These are phyloP conservation scores for Porcisia deanei DNA, from an alignment of 208 protist species.

Conservation along the genomic window DNA sequence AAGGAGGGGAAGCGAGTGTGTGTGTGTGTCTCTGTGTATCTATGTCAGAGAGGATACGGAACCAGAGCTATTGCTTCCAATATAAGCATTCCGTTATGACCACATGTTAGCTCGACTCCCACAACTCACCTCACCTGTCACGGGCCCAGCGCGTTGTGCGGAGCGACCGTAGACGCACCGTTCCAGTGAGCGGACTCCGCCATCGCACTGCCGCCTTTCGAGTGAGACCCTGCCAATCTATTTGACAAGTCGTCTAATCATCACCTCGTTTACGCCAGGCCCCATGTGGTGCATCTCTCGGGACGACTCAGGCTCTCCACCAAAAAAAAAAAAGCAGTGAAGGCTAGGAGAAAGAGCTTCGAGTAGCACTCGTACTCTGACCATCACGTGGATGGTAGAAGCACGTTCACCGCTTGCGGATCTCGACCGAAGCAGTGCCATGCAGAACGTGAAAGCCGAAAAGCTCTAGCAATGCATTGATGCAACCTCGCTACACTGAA, in stretches of 20 bases:
- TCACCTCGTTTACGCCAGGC: neutral
- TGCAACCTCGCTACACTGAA: no score
- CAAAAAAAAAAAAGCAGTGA: neutral
- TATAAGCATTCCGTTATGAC: neutral
- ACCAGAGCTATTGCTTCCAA: neutral
- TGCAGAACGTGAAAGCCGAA: no score
- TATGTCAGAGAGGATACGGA: neutral
- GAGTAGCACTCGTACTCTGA: neutral
- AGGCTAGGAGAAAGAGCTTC: neutral
- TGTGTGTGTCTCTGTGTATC: neutral
- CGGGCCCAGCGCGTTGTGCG: no score
- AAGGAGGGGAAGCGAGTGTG: neutral
- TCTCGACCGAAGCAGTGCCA: no score
- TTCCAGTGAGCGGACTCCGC: no score
- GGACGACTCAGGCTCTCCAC: neutral
- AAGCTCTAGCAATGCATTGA: no score
- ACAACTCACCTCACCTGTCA: neutral
- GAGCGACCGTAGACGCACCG: no score
- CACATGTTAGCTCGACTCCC: no score
- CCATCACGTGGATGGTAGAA: no score
- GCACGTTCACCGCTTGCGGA: no score
- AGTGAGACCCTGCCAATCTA: no score
- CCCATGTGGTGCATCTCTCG: neutral
- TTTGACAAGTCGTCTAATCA: neutral
- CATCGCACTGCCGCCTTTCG: no score